Evolutionary conservation across 352 stramenopile genomes (phyloP).

Genomic region (Globisporangium recalcitrans): DNA sequence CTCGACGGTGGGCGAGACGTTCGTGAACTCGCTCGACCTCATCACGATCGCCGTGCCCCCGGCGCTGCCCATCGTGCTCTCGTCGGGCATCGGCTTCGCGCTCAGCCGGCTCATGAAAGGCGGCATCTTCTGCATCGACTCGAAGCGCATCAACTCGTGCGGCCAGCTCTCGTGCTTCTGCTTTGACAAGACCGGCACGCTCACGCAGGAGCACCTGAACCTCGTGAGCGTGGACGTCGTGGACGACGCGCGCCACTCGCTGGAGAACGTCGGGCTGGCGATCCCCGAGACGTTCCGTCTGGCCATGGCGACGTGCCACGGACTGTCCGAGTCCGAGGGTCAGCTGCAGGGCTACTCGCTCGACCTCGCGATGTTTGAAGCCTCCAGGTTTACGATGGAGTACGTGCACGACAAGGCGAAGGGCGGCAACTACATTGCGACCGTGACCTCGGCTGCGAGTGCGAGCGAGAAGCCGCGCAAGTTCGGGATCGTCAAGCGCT

Average conservation of each 20-base stretch:
- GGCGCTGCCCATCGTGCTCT: slow-evolving; percentile 48
- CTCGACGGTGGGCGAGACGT: slow-evolving; percentile 12
- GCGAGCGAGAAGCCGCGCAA: slow-evolving; percentile 9
- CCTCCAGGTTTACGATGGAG: slow-evolving; percentile 25
- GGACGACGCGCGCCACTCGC: neutral
- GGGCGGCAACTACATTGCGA: slow-evolving; percentile 20
- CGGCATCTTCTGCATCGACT: slow-evolving; percentile 61
- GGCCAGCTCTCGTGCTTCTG: slow-evolving; percentile 71
- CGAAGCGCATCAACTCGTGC: slow-evolving; percentile 57
- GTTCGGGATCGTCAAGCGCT: slow-evolving; percentile 43
- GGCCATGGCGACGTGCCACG: slow-evolving; percentile 47
- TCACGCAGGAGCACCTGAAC: slow-evolving; percentile 66
- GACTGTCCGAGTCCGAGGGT: slow-evolving; percentile 30
- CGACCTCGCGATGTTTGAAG: slow-evolving; percentile 50
- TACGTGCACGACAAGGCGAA: slow-evolving; percentile 22
- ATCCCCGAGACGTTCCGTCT: slow-evolving; percentile 20
- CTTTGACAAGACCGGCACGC: slow-evolving; percentile 80
- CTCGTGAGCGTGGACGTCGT: slow-evolving; percentile 23
- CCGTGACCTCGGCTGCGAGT: slow-evolving; percentile 12
- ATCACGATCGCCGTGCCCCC: slow-evolving; percentile 53
- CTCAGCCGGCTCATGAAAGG: slow-evolving; percentile 33
- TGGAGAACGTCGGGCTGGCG: slow-evolving; percentile 15
- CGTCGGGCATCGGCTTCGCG: slow-evolving; percentile 46
- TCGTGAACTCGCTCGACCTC: slow-evolving; percentile 37
- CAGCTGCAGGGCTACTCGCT: slow-evolving; percentile 39